Conservation (phyloP, 441 rosid species). For the Aquilaria agallochum region DNA sequence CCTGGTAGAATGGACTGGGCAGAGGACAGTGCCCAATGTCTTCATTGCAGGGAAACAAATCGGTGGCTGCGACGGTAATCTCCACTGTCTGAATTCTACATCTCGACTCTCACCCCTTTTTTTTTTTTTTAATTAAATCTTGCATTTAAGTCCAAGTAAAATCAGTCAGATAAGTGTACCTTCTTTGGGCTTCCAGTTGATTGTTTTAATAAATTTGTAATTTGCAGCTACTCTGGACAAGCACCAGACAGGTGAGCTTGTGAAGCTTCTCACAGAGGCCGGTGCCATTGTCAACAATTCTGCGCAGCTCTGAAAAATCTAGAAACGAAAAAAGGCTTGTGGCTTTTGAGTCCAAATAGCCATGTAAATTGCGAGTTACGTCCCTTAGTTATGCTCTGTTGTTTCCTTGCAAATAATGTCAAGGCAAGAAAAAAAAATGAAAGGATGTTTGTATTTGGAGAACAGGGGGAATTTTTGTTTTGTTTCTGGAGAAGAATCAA, state of each 20-base stretch:
- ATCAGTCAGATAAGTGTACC: background rate
- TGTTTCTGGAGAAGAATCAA: too few species aligned
- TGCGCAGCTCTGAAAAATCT: slow-evolving; percentile 27
- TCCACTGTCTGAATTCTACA: background rate
- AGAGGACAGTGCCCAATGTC: slow-evolving; percentile 60
- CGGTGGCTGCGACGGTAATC: slow-evolving; percentile 72
- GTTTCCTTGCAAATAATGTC: too few species aligned
- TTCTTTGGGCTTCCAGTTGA: background rate
- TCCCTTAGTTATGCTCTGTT: too few species aligned
- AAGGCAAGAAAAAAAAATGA: too few species aligned
- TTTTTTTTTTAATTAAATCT: background rate
- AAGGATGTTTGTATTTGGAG: too few species aligned
- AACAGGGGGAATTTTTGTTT: too few species aligned
- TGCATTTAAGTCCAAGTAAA: background rate
- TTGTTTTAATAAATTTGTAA: slow-evolving; percentile 9
- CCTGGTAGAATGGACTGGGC: slow-evolving; percentile 55
- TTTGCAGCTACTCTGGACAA: slow-evolving; percentile 46
- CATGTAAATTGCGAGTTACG: too few species aligned
- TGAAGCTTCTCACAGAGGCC: slow-evolving; percentile 49
- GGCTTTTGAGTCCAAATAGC: too few species aligned
- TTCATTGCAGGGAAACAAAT: slow-evolving; percentile 62
- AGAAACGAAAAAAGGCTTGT: background rate
- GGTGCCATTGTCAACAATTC: slow-evolving; percentile 44
- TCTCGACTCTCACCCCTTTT: too few species aligned
- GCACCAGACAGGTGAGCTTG: slow-evolving; percentile 50